Evolutionary conservation across 2,329 filamentous ascomycete genomes (phyloP), one percentile per base, ranked within the genome.

Genomic region (Hansfordia pulvinata): DNA sequence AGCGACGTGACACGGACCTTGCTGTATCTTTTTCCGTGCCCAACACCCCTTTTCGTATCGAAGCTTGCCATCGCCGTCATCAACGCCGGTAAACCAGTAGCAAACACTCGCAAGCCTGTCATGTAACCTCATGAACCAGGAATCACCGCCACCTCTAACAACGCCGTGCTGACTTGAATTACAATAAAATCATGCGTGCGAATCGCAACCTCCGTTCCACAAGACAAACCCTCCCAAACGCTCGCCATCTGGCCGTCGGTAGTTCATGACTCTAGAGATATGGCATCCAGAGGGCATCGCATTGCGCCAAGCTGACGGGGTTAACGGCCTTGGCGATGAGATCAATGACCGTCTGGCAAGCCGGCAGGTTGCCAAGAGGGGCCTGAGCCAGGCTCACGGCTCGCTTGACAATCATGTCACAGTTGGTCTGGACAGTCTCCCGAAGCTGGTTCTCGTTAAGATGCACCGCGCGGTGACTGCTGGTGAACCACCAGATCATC

Each of bases 331-430:
- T 79, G n/a, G 81, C 81, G 35, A 98, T 80, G 35, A 92, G 57
- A 54, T 99, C 90, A 44, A 98, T 88, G 17, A 93, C 84, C 20
- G 88, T 96, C 64, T 99, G 90, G 52, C 93, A 93, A 14, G 88
- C 88, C 6, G 90, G 90, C 40, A 98, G 56, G 46, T 85, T 88
- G 36, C 80, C 76, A 17, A 73, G 71, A 0, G 81, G 81, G 35
- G 63, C 65, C 43, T 84, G 80, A 2, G 88, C 88, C 29, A 98
- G 61, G 46, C 76, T 84, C 36, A 85, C 68, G 4, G 88, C 88
- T 34, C 85, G 72, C 61, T 93, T 93, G 27, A 94, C 85, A 32
- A 98, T 85, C 39, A 84, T 69, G 32, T 94, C 85, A 39, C 78
- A 84, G 52, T 98, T 98, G 28, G 69, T 62, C 54, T 85, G 76